Percentiles rank a stretch among this genome's conserved stretches.
These are phyloP conservation scores for Sedum album DNA, from an alignment of 164 flowering plant genomes.

Conservation along the genomic window DNA sequence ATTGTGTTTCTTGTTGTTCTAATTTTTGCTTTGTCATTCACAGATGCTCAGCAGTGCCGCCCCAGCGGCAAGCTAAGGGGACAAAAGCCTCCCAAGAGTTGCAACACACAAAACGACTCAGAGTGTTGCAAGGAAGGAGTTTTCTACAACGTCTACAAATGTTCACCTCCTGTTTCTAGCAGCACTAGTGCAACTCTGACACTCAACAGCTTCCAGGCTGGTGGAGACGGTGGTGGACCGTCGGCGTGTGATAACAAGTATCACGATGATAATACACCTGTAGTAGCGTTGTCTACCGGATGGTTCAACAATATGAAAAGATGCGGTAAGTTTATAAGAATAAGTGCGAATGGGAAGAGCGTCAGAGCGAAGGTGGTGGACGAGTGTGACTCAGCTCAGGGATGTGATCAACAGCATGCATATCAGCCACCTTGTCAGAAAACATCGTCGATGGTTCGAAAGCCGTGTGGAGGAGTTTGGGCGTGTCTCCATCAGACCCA, in stretches of 20 bases:
- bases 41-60: slow-evolving; percentile 9
- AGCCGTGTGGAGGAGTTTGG: not conserved
- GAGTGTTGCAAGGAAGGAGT: slow-evolving; percentile 9
- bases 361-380: slow-evolving; percentile 4
- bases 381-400: slow-evolving; percentile 9
- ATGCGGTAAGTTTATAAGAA: not conserved
- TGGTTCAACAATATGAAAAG: slow-evolving; percentile 5
- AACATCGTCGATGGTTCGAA: slow-evolving; percentile 5
- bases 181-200: slow-evolving; percentile 1
- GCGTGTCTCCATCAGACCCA: not conserved
- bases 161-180: not conserved
- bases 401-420: slow-evolving; percentile 6
- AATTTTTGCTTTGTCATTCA: not conserved
- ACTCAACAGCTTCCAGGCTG: not conserved
- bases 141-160: not conserved
- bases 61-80: slow-evolving; percentile 18
- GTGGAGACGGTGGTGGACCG: slow-evolving; percentile 3
- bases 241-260: slow-evolving; percentile 4
- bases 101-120: not conserved
- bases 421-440: slow-evolving; percentile 10
- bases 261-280: slow-evolving; percentile 1
- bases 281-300: slow-evolving; percentile 4
- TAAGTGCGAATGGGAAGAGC: slow-evolving; percentile 3
- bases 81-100: not conserved
- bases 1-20: not conserved